Evolutionary conservation across 2,329 filamentous ascomycete genomes (phyloP), one percentile per base, ranked within the genome.

Genomic region (Aureobasidium musti): DNA sequence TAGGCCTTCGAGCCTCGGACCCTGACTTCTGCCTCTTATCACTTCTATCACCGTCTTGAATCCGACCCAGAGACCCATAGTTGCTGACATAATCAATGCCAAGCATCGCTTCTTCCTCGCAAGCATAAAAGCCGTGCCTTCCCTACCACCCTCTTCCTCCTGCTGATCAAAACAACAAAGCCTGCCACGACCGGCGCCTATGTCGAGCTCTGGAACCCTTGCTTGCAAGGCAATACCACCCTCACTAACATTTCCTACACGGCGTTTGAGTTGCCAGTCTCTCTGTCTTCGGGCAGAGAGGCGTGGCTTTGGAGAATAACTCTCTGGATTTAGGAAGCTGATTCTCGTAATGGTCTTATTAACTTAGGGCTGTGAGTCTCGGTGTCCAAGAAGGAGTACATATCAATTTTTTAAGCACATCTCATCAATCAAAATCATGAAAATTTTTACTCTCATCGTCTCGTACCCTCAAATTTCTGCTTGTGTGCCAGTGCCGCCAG

Each of bases 381-480:
- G 85, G 88, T 89, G 87, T 88, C 87, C 86, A 88, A 84, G 77
- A 84, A 88, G 82, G 85, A 87, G 87, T 79, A 87, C 84, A 86
- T 83, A 79, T 66, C 63, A 10, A 19, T 17, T 52, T 41, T 39
- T 14, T 23, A 11, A 35, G 10, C 5, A 30, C 6, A 28, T 39
- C 21, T 26, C 17, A 49, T 43, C 19, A n/a, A n/a, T n/a, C n/a
- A n/a, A n/a, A n/a, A n/a, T 17, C 14, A 39, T 11, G 11, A 28
- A 49, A 49, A 28, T 19, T 28, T 28, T 17, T 14, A 14, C 35
- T 39, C 17, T 5, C 14, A n/a, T n/a, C n/a, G n/a, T n/a, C n/a
- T n/a, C n/a, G n/a, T n/a, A n/a, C n/a, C n/a, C n/a, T n/a, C n/a
- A n/a, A n/a, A n/a, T n/a, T n/a, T n/a, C n/a, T n/a, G n/a, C n/a